A percentile compares a stretch with the other conserved stretches of the same genome.
phyloP scores from a whole-genome alignment of 768 basidiomycete species.

The Trametes maxima region DNA sequence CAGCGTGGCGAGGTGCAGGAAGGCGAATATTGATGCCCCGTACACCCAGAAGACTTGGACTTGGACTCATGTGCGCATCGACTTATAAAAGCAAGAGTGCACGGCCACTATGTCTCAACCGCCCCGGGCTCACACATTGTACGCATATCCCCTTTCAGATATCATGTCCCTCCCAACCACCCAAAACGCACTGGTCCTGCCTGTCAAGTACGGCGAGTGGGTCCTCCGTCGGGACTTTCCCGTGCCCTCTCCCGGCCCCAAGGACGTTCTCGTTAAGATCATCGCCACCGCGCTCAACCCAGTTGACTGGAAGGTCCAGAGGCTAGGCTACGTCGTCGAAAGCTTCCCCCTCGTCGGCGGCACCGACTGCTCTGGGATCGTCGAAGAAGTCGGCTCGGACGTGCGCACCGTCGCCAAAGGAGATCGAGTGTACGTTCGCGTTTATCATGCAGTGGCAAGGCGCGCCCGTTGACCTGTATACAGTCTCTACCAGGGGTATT shows the following conservation, averaged over 20 bases:
- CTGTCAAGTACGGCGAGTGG: not conserved
- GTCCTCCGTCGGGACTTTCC: conserved; percentile 10
- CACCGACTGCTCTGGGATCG: conserved; percentile 41
- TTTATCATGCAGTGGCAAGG: no score
- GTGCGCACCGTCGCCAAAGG: conserved; percentile 42
- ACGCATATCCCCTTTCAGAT: no score
- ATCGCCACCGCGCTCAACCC: conserved; percentile 36
- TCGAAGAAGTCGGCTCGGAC: conserved; percentile 41
- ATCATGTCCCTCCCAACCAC: no score
- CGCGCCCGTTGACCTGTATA: not conserved
- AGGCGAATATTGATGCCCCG: no score
- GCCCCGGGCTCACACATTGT: no score
- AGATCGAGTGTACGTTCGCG: conserved; percentile 37
- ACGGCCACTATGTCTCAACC: no score
- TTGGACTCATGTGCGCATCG: no score
- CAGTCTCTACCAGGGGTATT: conserved; percentile 17
- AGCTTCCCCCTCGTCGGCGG: conserved; percentile 41
- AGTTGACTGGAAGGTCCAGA: conserved; percentile 38
- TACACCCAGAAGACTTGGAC: no score
- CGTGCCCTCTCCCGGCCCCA: conserved; percentile 17
- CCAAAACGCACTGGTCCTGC: conserved; percentile 25
- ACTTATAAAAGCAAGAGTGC: no score
- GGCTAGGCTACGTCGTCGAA: conserved; percentile 23
- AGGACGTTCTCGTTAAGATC: conserved; percentile 35
- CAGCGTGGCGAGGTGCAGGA: no score